Conservation (phyloP, 768 basidiomycete species). For the Boletus reticulatus region DNA sequence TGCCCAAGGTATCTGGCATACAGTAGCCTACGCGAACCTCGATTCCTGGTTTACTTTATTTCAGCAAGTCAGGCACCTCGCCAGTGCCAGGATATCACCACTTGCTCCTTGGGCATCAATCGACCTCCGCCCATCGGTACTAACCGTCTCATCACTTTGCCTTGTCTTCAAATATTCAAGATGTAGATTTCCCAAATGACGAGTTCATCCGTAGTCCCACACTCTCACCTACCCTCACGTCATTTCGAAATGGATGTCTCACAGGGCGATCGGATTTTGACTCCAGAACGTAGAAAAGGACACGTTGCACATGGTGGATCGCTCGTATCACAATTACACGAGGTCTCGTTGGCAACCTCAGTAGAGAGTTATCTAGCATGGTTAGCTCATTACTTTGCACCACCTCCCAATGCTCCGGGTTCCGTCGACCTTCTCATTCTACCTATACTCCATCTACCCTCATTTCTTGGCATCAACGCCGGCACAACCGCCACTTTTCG, state of each 20-base stretch:
- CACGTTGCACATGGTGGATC: neutral
- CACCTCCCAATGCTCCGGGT: constrained; percentile 13
- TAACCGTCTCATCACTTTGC: constrained; percentile 6
- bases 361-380: constrained; percentile 4
- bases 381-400: constrained; percentile 3
- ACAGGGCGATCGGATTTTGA: neutral
- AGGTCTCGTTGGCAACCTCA: constrained; percentile 17
- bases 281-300: too few species aligned
- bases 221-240: constrained; percentile 7
- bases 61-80: constrained; percentile 6
- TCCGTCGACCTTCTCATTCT: constrained; percentile 16
- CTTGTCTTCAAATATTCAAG: constrained; percentile 12
- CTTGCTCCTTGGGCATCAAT: constrained; percentile 16
- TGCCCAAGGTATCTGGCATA: too few species aligned
- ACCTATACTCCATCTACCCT: constrained; percentile 9
- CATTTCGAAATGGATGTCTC: constrained; percentile 5
- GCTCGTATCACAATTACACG: constrained; percentile 7
- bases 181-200: constrained; percentile 14
- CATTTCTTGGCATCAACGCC: neutral
- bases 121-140: neutral
- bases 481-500: constrained; percentile 15
- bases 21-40: too few species aligned
- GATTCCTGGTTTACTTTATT: neutral
- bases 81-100: constrained; percentile 18
- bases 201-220: constrained; percentile 20